Conservation (phyloP, 768 basidiomycete genomes). For the Tricholoma sp. region DNA sequence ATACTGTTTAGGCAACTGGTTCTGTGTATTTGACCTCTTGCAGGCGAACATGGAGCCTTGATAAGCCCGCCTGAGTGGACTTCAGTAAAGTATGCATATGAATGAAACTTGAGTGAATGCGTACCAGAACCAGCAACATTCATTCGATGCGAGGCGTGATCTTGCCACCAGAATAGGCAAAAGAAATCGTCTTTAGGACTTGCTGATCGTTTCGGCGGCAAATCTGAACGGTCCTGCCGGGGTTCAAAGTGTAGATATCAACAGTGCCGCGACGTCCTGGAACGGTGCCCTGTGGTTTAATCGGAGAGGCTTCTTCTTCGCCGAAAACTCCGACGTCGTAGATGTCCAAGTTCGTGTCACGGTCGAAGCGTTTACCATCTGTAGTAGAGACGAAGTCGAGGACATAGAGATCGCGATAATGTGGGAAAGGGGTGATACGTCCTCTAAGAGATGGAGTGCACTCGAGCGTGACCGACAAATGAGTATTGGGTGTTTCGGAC, state of each 20-base stretch:
- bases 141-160: constrained; percentile 8
- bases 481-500: constrained; percentile 11
- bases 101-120: not conserved
- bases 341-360: constrained; percentile 7
- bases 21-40: not conserved
- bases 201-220: not conserved
- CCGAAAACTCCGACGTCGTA: constrained; percentile 8
- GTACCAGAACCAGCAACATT: not conserved
- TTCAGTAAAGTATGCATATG: constrained; percentile 2
- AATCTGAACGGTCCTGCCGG: constrained; percentile 9
- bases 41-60: not conserved
- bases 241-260: constrained; percentile 13
- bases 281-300: constrained; percentile 9
- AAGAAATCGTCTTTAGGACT: constrained; percentile 11
- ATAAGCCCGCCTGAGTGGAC: not conserved
- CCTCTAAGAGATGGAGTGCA: constrained; percentile 12
- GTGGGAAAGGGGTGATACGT: constrained; percentile 11
- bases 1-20: not conserved
- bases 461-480: constrained; percentile 8
- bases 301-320: constrained; percentile 2
- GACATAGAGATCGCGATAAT: constrained; percentile 6
- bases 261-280: constrained; percentile 9
- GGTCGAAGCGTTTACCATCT: constrained; percentile 5
- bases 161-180: constrained; percentile 7
- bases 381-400: constrained; percentile 11